Percentiles rank a stretch among this genome's conserved stretches.
Evolutionary conservation across 768 basidiomycete genomes (phyloP).

Genomic region (Phanerochaete sordida): DNA sequence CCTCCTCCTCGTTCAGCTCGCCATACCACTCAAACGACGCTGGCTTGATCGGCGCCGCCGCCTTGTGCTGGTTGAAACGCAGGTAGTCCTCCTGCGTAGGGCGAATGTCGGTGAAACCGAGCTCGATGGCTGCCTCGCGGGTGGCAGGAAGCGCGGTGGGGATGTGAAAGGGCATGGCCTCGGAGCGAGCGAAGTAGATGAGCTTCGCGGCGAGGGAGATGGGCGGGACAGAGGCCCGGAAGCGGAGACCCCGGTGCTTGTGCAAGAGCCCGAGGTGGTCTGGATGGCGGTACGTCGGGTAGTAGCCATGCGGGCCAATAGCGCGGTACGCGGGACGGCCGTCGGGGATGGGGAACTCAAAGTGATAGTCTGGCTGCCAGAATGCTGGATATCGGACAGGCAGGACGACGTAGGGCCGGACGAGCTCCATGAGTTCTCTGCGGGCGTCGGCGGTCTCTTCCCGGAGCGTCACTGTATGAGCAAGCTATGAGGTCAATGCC

Average conservation of each 20-base stretch:
- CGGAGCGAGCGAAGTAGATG: conserved; percentile 57
- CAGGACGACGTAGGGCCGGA: conserved; percentile 44
- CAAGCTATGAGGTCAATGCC: neutral
- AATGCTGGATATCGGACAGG: conserved; percentile 48
- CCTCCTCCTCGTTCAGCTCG: conserved; percentile 22
- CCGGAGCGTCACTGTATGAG: conserved; percentile 12
- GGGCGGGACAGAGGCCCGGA: conserved; percentile 36
- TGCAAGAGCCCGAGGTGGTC: conserved; percentile 36
- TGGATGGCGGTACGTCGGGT: conserved; percentile 42
- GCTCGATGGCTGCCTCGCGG: conserved; percentile 27
- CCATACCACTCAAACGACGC: conserved; percentile 10
- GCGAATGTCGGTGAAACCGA: conserved; percentile 21
- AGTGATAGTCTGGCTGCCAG: conserved; percentile 61
- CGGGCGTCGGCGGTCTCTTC: conserved; percentile 21
- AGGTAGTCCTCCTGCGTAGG: conserved; percentile 59
- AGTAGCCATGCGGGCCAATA: conserved; percentile 40
- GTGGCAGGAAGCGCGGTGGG: conserved; percentile 23
- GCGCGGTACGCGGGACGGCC: conserved; percentile 25
- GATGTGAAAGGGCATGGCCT: conserved; percentile 28
- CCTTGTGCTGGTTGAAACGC: conserved; percentile 47
- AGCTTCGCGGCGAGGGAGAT: conserved; percentile 55
- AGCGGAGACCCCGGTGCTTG: neutral
- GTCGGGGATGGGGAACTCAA: conserved; percentile 43
- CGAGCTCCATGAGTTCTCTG: conserved; percentile 25
- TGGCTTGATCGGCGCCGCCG: conserved; percentile 30